Conservation (phyloP, 352 stramenopile genomes). For the Phytophthora cajani region DNA sequence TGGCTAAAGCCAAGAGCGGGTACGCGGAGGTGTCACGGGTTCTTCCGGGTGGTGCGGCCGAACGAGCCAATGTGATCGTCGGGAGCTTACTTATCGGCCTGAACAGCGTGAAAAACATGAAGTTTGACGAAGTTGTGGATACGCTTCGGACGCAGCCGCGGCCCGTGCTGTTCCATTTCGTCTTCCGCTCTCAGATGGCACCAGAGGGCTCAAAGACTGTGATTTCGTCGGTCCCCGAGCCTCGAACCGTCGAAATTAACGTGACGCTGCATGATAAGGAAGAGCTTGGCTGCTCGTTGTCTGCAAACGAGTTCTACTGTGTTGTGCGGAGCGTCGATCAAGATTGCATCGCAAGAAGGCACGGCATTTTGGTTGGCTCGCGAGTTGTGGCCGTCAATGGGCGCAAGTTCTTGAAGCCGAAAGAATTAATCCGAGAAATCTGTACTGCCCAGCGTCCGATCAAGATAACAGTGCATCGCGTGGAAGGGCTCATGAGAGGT, state of each 20-base stretch:
- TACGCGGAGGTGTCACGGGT: conserved; percentile 81
- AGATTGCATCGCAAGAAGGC: conserved; percentile 55
- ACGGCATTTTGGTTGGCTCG: conserved; percentile 74
- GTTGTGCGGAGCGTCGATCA: conserved; percentile 68
- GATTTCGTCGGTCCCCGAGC: conserved; percentile 71
- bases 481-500: conserved; percentile 81
- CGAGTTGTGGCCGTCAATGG: conserved; percentile 75
- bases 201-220: conserved; percentile 27
- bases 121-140: conserved; percentile 79
- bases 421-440: conserved; percentile 61
- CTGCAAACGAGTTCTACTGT: conserved; percentile 58
- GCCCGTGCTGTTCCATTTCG: conserved; percentile 77
- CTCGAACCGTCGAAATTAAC: conserved; percentile 60
- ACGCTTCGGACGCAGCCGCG: conserved; percentile 56
- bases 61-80: conserved; percentile 66
- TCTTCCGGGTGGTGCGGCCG: conserved; percentile 58
- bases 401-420: conserved; percentile 48
- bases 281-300: conserved; percentile 68
- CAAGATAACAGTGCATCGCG: conserved; percentile 70
- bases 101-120: conserved; percentile 59
- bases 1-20: conserved; percentile 70
- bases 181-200: conserved; percentile 44
- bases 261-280: conserved; percentile 62
- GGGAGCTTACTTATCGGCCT: conserved; percentile 81
- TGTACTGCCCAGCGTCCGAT: conserved; percentile 63